A percentile compares a stretch with the other conserved stretches of the same genome.
phyloP scores from a whole-genome alignment of 495 filamentous ascomycete species.

The Hypoxylon fuscum region DNA sequence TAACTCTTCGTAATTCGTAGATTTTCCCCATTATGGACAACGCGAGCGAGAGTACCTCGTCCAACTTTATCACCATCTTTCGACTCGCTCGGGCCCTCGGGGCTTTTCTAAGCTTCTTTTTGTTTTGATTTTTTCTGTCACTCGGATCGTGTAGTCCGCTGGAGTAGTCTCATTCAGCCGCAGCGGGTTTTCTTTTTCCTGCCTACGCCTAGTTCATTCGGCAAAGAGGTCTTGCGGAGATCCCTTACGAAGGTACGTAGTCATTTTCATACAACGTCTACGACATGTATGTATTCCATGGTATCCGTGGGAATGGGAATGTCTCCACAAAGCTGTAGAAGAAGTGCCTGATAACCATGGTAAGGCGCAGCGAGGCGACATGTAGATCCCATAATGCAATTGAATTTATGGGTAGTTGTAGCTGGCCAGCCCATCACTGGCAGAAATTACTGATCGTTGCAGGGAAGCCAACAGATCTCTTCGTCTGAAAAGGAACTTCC shows the following conservation, averaged over 20 bases:
- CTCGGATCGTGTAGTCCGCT: constrained; percentile 1
- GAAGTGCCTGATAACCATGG: background rate
- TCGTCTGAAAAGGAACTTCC: constrained; percentile 10
- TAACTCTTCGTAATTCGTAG: background rate
- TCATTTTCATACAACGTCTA: background rate
- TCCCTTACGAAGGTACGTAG: constrained; percentile 11
- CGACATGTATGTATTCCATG: too few relatives aligned
- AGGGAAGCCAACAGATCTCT: constrained; percentile 27
- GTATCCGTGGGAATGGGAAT: too few relatives aligned
- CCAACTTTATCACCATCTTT: background rate
- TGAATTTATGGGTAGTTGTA: constrained; percentile 8
- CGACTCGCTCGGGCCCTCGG: constrained; percentile 11
- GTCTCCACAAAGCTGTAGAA: too few relatives aligned
- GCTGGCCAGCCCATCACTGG: constrained; percentile 7
- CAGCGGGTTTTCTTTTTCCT: constrained; percentile 9
- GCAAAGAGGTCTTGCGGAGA: constrained; percentile 3
- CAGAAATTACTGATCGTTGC: constrained; percentile 28
- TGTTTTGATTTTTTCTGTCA: too few relatives aligned
- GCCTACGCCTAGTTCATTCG: constrained; percentile 7
- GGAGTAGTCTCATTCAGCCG: constrained; percentile 11
- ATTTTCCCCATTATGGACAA: constrained; percentile 10
- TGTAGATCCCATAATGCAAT: constrained; percentile 19
- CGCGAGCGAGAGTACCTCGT: constrained; percentile 6
- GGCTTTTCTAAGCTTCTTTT: constrained; percentile 6
- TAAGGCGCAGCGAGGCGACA: constrained; percentile 1